These are phyloP conservation scores for Ascocoryne sarcoides DNA, from an alignment of 2,329 filamentous ascomycete species.

Conservation along the genomic window DNA sequence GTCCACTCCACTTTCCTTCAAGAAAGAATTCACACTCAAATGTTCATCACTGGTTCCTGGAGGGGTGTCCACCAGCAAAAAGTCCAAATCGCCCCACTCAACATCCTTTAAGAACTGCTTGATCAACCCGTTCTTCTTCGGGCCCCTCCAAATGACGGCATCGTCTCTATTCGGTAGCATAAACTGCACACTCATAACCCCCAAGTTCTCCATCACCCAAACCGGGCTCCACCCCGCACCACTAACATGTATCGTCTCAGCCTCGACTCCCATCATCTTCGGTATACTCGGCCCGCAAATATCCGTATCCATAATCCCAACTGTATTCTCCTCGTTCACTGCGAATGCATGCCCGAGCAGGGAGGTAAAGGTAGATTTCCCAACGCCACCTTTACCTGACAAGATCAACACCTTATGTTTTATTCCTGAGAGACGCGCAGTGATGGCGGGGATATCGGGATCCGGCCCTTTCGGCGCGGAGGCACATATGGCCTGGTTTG, in stretches of 20 bases:
- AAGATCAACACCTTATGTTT: slow-evolving; percentile 87
- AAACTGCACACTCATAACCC: slow-evolving; percentile 96
- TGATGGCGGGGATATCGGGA: slow-evolving; percentile 84
- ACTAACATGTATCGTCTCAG: slow-evolving; percentile 87
- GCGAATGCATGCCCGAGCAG: slow-evolving; percentile 87
- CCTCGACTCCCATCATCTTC: slow-evolving; percentile 97
- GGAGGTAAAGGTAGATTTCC: slow-evolving; percentile 88
- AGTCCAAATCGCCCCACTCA: slow-evolving; percentile 93
- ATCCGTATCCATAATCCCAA: slow-evolving; percentile 97
- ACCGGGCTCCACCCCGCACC: slow-evolving; percentile 88
- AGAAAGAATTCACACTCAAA: slow-evolving; percentile 81
- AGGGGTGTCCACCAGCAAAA: slow-evolving; percentile 87
- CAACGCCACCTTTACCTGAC: slow-evolving; percentile 91
- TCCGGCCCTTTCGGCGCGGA: slow-evolving; percentile 92
- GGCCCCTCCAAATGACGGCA: slow-evolving; percentile 92
- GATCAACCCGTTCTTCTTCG: slow-evolving; percentile 97
- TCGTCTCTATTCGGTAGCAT: slow-evolving; percentile 93
- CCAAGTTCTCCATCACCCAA: slow-evolving; percentile 89
- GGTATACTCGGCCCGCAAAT: slow-evolving; percentile 95
- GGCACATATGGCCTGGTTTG: slow-evolving; percentile 92
- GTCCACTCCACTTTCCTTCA: slow-evolving; percentile 86
- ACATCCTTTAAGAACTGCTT: slow-evolving; percentile 98
- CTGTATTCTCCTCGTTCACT: slow-evolving; percentile 64
- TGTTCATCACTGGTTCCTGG: slow-evolving; percentile 95
- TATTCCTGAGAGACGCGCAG: slow-evolving; percentile 69